Evolutionary conservation across 2,329 filamentous ascomycete species (phyloP), one percentile per base, ranked within the genome.

Genomic region (Claviceps quebecensis): DNA sequence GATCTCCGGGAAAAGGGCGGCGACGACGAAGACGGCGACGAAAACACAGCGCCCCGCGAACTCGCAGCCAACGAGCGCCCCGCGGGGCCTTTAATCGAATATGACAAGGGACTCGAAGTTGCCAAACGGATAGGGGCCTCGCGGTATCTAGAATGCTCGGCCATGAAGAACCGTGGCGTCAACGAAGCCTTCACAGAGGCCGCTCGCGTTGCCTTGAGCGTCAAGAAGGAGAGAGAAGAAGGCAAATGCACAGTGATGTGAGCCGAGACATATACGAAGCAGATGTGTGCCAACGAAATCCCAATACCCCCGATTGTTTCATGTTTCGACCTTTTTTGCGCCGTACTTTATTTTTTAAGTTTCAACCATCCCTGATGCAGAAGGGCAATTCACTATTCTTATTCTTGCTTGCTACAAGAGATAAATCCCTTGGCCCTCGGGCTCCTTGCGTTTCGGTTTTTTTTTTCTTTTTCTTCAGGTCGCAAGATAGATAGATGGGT

Each of bases 151-250:
- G 93, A 98, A 75, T 98, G 93, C 74, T 97, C 93, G 39, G 93
- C 93, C 52, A 97, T 97, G 83, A 85, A 90, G 71, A 98, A 98
- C 70, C 81, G 93, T 48, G 93, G 93, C 55, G 94, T 98, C 63
- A 96, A 97, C 69, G 93, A 98, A 70, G 93, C 93, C 44, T 98
- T 98, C 64, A 97, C 93, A 41, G 93, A 98, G 73, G 93, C 93
- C 41, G 91, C 93, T 23, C 85, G 94, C 62, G 93, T 98, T 38
- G 93, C 93, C 14, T 75, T 98, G 52, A 81, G 80, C 58, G 80
- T 84, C 52, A 83, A 78, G 69, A 78, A 80, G 60, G 79, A 79
- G 54, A 76, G 78, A 59, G 79, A 83, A 55, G 77, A 80, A 53
- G 72, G 71, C 56, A 80, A 78, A 62, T 84, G 80, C 64, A 62